These are phyloP conservation scores for Oxytropis ochrocephala DNA, from an alignment of 306 rosid genomes.

Conservation along the genomic window DNA sequence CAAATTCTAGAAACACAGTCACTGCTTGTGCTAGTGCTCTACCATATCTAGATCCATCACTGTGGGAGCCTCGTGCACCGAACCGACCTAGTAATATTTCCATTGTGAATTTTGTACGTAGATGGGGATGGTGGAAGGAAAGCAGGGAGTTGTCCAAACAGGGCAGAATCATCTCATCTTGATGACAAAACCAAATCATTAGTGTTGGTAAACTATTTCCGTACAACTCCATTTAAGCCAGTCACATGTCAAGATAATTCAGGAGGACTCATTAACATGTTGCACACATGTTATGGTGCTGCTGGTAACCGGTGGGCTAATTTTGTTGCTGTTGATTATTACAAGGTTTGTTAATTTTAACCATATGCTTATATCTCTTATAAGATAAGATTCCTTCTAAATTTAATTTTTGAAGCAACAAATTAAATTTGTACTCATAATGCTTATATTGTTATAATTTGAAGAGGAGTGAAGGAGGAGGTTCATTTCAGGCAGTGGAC, in stretches of 20 bases:
- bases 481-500: slow-evolving; percentile 75
- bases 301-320: slow-evolving; percentile 79
- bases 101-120: slow-evolving; percentile 34
- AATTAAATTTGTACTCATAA: background rate
- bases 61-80: no score
- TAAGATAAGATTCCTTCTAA: background rate
- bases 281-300: slow-evolving; percentile 54
- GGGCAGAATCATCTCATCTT: slow-evolving; percentile 66
- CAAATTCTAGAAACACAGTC: no score
- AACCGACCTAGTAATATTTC: no score
- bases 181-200: slow-evolving; percentile 63
- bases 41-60: no score
- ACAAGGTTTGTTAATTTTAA: slow-evolving; percentile 41
- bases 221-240: slow-evolving; percentile 42
- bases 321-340: slow-evolving; percentile 69
- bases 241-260: slow-evolving; percentile 49
- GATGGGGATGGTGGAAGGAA: slow-evolving; percentile 81
- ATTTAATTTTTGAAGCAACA: background rate
- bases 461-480: slow-evolving; percentile 88
- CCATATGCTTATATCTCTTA: background rate
- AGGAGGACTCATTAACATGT: slow-evolving; percentile 45
- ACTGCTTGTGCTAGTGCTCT: no score
- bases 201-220: slow-evolving; percentile 68
- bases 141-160: slow-evolving; percentile 61
- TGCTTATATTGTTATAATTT: background rate